Evolutionary conservation across 805 yeast species (phyloP).

Genomic region (Hanseniaspora taiwanica): DNA sequence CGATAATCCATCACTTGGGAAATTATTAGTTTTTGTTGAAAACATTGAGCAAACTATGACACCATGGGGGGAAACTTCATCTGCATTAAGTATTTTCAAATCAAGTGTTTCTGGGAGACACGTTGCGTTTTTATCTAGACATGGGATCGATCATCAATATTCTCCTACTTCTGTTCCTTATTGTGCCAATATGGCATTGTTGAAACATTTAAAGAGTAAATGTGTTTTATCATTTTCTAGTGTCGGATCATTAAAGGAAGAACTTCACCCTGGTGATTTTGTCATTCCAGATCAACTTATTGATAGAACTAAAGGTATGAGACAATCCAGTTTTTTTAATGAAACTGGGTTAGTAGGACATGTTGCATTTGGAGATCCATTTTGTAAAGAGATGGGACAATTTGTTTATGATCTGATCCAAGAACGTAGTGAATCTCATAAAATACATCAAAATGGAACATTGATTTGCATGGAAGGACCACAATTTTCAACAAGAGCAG

Average conservation of each 20-base stretch:
- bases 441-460: slow-evolving; percentile 54
- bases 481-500: slow-evolving; percentile 93
- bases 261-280: slow-evolving; percentile 88
- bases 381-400: slow-evolving; percentile 59
- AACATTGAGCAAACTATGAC: slow-evolving; percentile 60
- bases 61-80: slow-evolving; percentile 96
- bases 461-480: slow-evolving; percentile 99
- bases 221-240: slow-evolving; percentile 89
- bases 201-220: slow-evolving; percentile 75
- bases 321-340: slow-evolving; percentile 73
- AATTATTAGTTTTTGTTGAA: slow-evolving; percentile 63
- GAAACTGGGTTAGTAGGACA: slow-evolving; percentile 93
- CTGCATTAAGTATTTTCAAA: slow-evolving; percentile 82
- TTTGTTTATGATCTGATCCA: slow-evolving; percentile 48
- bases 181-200: slow-evolving; percentile 90
- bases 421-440: slow-evolving; percentile 33
- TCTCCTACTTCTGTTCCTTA: slow-evolving; percentile 89
- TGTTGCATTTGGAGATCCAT: slow-evolving; percentile 95
- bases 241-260: slow-evolving; percentile 85
- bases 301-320: slow-evolving; percentile 92
- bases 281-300: slow-evolving; percentile 94
- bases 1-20: slow-evolving; percentile 20
- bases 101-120: slow-evolving; percentile 41
- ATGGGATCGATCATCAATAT: slow-evolving; percentile 79
- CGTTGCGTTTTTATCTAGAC: slow-evolving; percentile 90